A percentile compares a stretch with the other conserved stretches of the same genome.
Conservation (phyloP, 257 asterid species). For the Nicotiana knightiana region DNA sequence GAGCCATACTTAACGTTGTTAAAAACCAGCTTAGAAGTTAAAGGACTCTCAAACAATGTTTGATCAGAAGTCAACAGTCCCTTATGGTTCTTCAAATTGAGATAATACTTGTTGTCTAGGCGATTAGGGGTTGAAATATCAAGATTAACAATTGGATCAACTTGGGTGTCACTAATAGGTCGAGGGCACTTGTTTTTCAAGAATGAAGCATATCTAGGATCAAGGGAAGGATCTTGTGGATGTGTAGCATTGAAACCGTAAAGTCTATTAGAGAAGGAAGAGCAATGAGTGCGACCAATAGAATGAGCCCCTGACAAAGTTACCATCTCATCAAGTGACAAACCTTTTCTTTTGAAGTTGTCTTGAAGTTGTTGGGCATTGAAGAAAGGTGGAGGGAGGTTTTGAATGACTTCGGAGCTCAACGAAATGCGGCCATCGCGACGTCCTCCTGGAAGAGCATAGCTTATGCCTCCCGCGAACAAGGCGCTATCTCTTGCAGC, state of each 20-base stretch:
- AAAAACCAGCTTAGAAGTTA: constrained; percentile 27
- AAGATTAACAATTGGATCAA: constrained; percentile 20
- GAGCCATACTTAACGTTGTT: constrained; percentile 18
- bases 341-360: not conserved
- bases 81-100: constrained; percentile 16
- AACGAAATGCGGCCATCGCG: constrained; percentile 8
- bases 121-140: constrained; percentile 24
- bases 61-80: constrained; percentile 40
- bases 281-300: constrained; percentile 38
- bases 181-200: constrained; percentile 39
- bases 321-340: constrained; percentile 14
- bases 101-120: constrained; percentile 29
- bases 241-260: constrained; percentile 44
- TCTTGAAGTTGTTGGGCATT: constrained; percentile 5
- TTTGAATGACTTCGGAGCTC: constrained; percentile 6
- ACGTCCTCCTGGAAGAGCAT: constrained; percentile 7
- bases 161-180: not conserved
- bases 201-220: constrained; percentile 26
- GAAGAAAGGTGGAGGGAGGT: constrained; percentile 13
- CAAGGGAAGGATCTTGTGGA: constrained; percentile 39
- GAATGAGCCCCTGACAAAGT: constrained; percentile 35
- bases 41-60: constrained; percentile 23
- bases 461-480: not conserved
- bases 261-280: constrained; percentile 31
- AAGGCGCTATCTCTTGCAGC: constrained; percentile 1